These are phyloP conservation scores for Hansenula anomala DNA, from an alignment of 1,139 yeast species.

Conservation along the genomic window DNA sequence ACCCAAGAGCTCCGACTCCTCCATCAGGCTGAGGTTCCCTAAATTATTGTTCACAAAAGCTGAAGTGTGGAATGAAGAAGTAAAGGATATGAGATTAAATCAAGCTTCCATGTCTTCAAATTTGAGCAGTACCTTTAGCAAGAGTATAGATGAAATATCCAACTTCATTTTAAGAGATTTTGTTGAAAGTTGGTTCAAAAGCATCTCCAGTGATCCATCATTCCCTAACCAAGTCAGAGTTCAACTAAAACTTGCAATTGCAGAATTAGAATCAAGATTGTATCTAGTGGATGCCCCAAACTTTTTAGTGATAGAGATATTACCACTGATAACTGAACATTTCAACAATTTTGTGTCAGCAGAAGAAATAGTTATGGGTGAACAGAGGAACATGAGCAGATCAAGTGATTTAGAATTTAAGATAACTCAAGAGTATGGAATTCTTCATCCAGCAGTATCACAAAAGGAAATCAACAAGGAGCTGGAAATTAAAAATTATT, in stretches of 20 bases:
- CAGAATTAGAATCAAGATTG: conserved; percentile 38
- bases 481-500: conserved; percentile 47
- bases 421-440: conserved; percentile 57
- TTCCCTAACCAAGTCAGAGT: conserved; percentile 52
- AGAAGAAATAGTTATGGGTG: conserved; percentile 36
- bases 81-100: conserved; percentile 6
- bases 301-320: conserved; percentile 48
- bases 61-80: conserved; percentile 28
- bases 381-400: conserved; percentile 27
- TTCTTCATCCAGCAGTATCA: conserved; percentile 59
- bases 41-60: conserved; percentile 27
- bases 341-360: conserved; percentile 51
- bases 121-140: conserved; percentile 31
- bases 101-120: conserved; percentile 3
- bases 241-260: conserved; percentile 42
- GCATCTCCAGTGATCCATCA: conserved; percentile 35
- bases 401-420: conserved; percentile 48
- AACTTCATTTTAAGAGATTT: conserved; percentile 54
- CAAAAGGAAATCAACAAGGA: conserved; percentile 36
- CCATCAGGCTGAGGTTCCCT: conserved; percentile 14
- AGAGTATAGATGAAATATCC: conserved; percentile 48
- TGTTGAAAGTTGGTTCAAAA: conserved; percentile 56
- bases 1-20: conserved; percentile 4
- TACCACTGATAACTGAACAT: conserved; percentile 70
- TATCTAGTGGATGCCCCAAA: conserved; percentile 48